A percentile compares a stretch with the other conserved stretches of the same genome.
Evolutionary conservation across 2,329 filamentous ascomycete species (phyloP).

Genomic region (Teratosphaeria destructans): DNA sequence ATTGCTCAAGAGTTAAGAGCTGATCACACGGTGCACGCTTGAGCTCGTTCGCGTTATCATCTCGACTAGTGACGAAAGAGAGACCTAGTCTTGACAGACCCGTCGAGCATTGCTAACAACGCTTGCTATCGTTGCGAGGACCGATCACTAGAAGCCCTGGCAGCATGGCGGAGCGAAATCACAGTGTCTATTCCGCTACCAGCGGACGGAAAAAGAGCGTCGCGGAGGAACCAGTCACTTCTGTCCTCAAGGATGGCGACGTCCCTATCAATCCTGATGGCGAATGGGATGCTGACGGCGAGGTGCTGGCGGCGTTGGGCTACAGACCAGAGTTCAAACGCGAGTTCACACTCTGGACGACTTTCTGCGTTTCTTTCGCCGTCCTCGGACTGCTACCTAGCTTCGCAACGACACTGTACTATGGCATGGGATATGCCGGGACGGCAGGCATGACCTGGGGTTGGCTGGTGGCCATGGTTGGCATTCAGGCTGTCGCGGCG

Average conservation of each 20-base stretch:
- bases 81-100: neutral
- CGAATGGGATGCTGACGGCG: conserved; percentile 46
- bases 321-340: conserved; percentile 48
- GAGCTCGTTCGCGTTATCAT: neutral
- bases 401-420: conserved; percentile 61
- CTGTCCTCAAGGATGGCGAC: conserved; percentile 39
- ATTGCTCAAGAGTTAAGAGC: neutral
- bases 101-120: neutral
- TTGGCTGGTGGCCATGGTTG: conserved; percentile 62
- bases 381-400: conserved; percentile 61
- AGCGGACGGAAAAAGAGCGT: conserved; percentile 25
- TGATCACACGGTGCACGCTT: neutral
- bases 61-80: neutral
- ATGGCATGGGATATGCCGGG: conserved; percentile 46
- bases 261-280: conserved; percentile 35
- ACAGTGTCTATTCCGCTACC: conserved; percentile 1
- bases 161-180: conserved; percentile 8
- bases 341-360: conserved; percentile 64
- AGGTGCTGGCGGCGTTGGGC: conserved; percentile 51
- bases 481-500: conserved; percentile 60
- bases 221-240: conserved; percentile 43
- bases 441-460: conserved; percentile 53
- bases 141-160: neutral
- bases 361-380: conserved; percentile 64
- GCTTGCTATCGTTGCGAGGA: neutral